A percentile compares a stretch with the other conserved stretches of the same genome.
Conservation (phyloP, 306 rosid species). For the Dicorynia guianensis region DNA sequence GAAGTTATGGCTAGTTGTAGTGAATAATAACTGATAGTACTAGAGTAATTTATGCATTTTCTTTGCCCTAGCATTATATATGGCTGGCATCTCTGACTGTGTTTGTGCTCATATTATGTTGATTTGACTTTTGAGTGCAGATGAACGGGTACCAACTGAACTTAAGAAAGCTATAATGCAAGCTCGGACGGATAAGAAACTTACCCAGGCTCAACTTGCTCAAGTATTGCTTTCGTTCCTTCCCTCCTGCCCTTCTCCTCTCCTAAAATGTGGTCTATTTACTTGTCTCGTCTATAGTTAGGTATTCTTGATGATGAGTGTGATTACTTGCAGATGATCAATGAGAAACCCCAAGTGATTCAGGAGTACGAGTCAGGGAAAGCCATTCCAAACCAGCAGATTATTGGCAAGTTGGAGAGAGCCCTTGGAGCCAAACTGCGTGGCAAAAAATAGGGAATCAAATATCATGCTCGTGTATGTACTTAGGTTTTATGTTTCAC, state of each 20-base stretch:
- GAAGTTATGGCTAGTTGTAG: background rate
- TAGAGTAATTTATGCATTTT: background rate
- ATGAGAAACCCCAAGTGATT: constrained; percentile 92
- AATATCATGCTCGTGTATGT: constrained; percentile 35
- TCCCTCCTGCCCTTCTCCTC: constrained; percentile 13
- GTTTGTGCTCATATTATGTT: background rate
- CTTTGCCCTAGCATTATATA: background rate
- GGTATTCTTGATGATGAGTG: background rate
- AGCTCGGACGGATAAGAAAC: constrained; percentile 49
- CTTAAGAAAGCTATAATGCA: constrained; percentile 54
- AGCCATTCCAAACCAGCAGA: constrained; percentile 92
- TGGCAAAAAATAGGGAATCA: constrained; percentile 61
- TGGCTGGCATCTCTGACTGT: background rate
- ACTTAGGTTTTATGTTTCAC: constrained; percentile 10
- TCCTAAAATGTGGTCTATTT: constrained; percentile 14
- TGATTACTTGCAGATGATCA: constrained; percentile 60
- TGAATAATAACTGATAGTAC: too few species aligned
- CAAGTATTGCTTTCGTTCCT: constrained; percentile 29
- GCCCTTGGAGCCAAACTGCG: constrained; percentile 83
- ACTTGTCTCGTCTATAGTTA: background rate
- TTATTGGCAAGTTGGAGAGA: constrained; percentile 82
- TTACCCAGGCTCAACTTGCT: constrained; percentile 51
- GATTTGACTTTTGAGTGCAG: constrained; percentile 41
- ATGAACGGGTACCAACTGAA: constrained; percentile 50
- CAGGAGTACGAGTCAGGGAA: constrained; percentile 92